A percentile compares a stretch with the other conserved stretches of the same genome.
Conservation (phyloP, 2,329 filamentous ascomycete genomes). For the Blastomyces percursus region DNA sequence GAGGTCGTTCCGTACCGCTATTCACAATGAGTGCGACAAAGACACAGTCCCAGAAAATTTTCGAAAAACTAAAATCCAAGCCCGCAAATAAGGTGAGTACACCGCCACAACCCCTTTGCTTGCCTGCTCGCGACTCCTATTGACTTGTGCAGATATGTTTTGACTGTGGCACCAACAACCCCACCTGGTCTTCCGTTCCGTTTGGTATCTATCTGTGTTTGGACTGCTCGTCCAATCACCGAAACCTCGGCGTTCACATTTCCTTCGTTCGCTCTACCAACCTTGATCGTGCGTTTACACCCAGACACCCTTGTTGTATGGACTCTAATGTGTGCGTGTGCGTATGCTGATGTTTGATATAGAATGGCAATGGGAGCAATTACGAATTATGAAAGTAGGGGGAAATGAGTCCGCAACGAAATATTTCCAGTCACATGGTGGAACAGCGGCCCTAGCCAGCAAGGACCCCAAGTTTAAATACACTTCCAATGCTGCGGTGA, state of each 20-base stretch:
- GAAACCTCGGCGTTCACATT: conserved; percentile 96
- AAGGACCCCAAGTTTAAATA: conserved; percentile 98
- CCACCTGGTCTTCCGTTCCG: conserved; percentile 95
- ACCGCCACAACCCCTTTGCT: conserved; percentile 12
- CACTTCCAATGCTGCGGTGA: conserved; percentile 79
- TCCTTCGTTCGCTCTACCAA: conserved; percentile 98
- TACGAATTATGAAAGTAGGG: conserved; percentile 94
- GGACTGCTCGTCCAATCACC: conserved; percentile 93
- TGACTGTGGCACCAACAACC: conserved; percentile 94
- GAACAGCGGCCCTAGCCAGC: conserved; percentile 84
- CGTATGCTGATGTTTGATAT: conserved; percentile 18
- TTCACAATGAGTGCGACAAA: conserved; percentile 63
- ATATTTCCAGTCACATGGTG: conserved; percentile 95
- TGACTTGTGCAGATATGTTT: conserved; percentile 68
- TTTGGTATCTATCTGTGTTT: conserved; percentile 97
- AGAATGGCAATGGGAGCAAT: conserved; percentile 99
- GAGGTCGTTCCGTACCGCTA: not conserved
- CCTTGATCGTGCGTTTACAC: conserved; percentile 70
- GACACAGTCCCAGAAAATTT: conserved; percentile 91
- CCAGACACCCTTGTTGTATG: conserved; percentile 5
- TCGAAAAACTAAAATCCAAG: conserved; percentile 93
- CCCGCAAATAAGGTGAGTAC: conserved; percentile 75
- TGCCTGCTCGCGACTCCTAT: conserved; percentile 13
- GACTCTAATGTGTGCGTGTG: not conserved
- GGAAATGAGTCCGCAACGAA: conserved; percentile 97